phyloP scores from a whole-genome alignment of 176 grass and related monocot genomes.

The Juncus inflexus region DNA sequence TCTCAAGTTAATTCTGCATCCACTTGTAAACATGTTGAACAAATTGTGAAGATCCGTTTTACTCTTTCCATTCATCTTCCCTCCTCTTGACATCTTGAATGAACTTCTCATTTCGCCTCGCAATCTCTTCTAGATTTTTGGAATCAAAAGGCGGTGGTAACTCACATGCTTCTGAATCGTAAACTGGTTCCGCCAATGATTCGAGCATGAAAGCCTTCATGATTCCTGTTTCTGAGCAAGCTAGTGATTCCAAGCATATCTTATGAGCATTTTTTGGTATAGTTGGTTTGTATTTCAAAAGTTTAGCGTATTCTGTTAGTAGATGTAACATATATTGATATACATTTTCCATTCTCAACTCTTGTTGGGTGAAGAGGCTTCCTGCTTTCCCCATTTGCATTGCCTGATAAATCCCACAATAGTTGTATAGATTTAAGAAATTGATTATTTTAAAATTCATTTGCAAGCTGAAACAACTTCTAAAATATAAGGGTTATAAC shows the following conservation, averaged over 20 bases:
- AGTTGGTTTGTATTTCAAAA: constrained; percentile 45
- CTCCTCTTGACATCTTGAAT: constrained; percentile 23
- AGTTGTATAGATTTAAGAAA: no score
- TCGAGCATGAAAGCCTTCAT: constrained; percentile 35
- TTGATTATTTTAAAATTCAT: no score
- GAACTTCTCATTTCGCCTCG: neutral
- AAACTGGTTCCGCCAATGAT: constrained; percentile 30
- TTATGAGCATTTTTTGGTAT: constrained; percentile 39
- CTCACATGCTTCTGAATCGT: constrained; percentile 25
- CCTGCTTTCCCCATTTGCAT: constrained; percentile 38
- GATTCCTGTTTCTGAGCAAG: constrained; percentile 18
- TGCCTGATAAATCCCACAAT: neutral
- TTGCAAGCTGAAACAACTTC: no score
- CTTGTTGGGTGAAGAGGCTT: constrained; percentile 41
- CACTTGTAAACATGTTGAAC: no score
- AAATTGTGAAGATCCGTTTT: no score
- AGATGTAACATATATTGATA: constrained; percentile 75
- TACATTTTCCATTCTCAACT: constrained; percentile 52
- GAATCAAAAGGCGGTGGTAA: constrained; percentile 41
- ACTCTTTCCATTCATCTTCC: constrained; percentile 3
- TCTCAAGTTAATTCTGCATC: no score
- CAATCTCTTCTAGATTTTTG: constrained; percentile 24
- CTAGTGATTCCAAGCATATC: constrained; percentile 43
- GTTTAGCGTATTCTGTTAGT: constrained; percentile 53
- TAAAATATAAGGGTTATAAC: no score